phyloP scores from a whole-genome alignment of 257 asterid genomes.

The Nicotiana noctiflora region DNA sequence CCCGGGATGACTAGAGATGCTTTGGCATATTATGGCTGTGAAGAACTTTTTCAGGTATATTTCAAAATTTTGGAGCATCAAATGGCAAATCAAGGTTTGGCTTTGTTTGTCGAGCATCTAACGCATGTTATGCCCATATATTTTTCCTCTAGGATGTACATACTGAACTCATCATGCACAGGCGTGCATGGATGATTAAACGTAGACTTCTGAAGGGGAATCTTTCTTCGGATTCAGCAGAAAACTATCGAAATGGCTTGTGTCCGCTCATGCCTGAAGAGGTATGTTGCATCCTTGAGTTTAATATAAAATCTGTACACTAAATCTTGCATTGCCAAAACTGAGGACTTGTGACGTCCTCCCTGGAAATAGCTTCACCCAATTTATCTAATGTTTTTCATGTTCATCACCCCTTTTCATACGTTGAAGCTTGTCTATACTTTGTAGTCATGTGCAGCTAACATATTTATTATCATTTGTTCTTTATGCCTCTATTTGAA shows the following conservation, averaged over 20 bases:
- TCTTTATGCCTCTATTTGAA: background rate
- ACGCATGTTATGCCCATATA: constrained; percentile 7
- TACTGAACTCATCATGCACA: constrained; percentile 96
- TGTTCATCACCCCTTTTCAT: background rate
- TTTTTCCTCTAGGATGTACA: constrained; percentile 75
- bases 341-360: background rate
- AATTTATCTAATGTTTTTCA: background rate
- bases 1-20: constrained; percentile 98
- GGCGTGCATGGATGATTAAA: constrained; percentile 87
- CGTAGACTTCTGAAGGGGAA: constrained; percentile 80
- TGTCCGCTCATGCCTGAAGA: constrained; percentile 99
- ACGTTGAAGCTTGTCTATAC: background rate
- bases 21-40: constrained; percentile 92
- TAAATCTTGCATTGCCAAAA: background rate
- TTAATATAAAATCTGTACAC: background rate
- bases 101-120: constrained; percentile 12
- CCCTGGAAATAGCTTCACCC: background rate
- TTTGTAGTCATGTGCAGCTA: background rate
- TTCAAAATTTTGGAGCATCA: constrained; percentile 11
- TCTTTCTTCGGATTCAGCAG: constrained; percentile 68
- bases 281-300: constrained; percentile 34
- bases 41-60: constrained; percentile 92
- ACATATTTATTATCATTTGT: background rate
- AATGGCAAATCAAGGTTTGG: background rate
- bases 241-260: constrained; percentile 64